Base-by-base conservation (phyloP, 768 basidiomycete genomes). In the Russula vinacea region DNA sequence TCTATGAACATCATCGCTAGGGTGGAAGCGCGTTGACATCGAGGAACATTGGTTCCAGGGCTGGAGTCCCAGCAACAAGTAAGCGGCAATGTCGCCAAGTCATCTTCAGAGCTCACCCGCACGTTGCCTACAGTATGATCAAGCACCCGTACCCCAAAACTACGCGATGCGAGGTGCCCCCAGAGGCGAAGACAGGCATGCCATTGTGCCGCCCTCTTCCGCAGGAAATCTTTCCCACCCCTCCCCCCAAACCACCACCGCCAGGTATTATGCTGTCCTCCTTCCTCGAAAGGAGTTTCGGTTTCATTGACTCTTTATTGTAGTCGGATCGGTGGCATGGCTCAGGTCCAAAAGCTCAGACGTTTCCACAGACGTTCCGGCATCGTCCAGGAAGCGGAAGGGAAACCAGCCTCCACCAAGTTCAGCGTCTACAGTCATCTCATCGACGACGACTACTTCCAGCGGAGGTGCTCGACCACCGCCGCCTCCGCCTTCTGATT, bases 21-120 rank as follows among this genome's bases (percentile, higher is more conserved):
- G 80, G 8, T 82, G 80, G 80, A 83, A 81, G 68, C 75, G 78
- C 13, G 73, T 81, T 22, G 72, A 77, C 37, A 73, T 82, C 1
- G 66, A 76, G n/a, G 80, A 81, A 14, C 50, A 65, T 9, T 82
- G 79, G 79, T 81, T 81, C 72, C 64, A 64, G 1, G 72, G 70
- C 8, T 74, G 72, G 73, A 64, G 24, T 11, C 72, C 51, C 0
- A 73, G 73, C 49, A 74, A 75, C 51, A 64, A 42, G 79, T 75
- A 39, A 39, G 72, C 59, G 11, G 29, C 14, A 45, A 19, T 39
- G 14, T 35, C 19, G 33, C n/a, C 1, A 4, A 10, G 16, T 49
- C 56, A 64, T 47, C 14, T 33, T 52, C 35, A 55, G 6, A 13
- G 7, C 49, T 59, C n/a, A 49, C 33, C 58, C 67, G n/a, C 37